Base-by-base conservation (phyloP, 2,329 filamentous ascomycete genomes). In the Botrytis fabae region DNA sequence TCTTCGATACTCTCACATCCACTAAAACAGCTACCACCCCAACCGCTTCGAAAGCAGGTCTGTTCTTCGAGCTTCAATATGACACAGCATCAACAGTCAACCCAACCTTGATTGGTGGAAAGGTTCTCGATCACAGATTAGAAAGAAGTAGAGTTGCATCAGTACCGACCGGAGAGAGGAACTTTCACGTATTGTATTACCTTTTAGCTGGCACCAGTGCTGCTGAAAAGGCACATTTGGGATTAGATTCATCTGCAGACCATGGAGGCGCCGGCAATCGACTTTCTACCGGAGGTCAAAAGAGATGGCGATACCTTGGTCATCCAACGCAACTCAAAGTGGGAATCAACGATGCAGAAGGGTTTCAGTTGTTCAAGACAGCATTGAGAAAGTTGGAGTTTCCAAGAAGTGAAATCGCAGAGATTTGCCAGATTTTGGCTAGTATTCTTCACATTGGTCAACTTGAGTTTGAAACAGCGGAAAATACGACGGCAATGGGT, bases 271-370 rank as follows among this genome's bases (percentile, higher is more conserved):
- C 72, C 48, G 85, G 85, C 9, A 86, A 86, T 75, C 83, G 89
- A 73, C 82, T 87, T 18, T 89, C 88, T 0, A 60, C 61, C 16
- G 77, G 76, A 32, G 71, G 76, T n/a, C 89, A 91, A 79, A 97
- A 94, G 84, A 88, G 96, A 83, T 99, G 96, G 96, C 93, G 94
- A 81, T 99, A 97, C 80, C 88, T 99, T 5, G 96, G 96, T 4
- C 96, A 99, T 78, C 96, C 95, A 0, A 98, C 95, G 0, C 96
- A 99, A 83, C 87, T 99, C 76, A 98, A 97, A 82, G 94, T 98
- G 42, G 96, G 96, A 73, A 95, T 99, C 81, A 98, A 99, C 79
- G 96, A 99, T 80, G 87, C 92, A 2, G 95, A 98, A 80, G 96
- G 95, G 7, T 99, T 99, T 82, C 93, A 97, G 80, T 91, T 98